A percentile compares a stretch with the other conserved stretches of the same genome.
Evolutionary conservation across 805 yeast genomes (phyloP).

Genomic region (Lachancea thermotolerans): DNA sequence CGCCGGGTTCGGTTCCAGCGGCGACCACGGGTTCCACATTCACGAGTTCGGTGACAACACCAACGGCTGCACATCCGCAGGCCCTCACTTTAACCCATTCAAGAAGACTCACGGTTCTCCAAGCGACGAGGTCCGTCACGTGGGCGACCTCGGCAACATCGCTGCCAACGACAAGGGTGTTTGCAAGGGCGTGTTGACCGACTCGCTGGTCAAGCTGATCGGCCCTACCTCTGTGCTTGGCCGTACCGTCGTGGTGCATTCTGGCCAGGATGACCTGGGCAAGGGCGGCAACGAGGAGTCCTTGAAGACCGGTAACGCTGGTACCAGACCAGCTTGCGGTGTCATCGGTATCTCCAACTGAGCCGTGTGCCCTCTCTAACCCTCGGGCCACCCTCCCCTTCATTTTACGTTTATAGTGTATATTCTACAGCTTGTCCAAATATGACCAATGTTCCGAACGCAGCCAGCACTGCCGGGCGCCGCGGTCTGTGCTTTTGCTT

Average conservation of each 20-base stretch:
- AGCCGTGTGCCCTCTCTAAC: neutral
- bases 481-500: neutral
- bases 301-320: constrained; percentile 94
- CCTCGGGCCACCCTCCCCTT: neutral
- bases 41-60: constrained; percentile 95
- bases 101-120: constrained; percentile 89
- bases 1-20: constrained; percentile 80
- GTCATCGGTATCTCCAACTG: constrained; percentile 61
- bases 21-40: constrained; percentile 94
- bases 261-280: constrained; percentile 89
- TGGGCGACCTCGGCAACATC: constrained; percentile 94
- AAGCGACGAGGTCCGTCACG: constrained; percentile 41
- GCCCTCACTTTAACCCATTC: constrained; percentile 95
- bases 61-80: constrained; percentile 98
- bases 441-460: neutral
- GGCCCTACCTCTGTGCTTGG: constrained; percentile 89
- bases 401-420: constrained; percentile 1
- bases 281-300: constrained; percentile 90
- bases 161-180: constrained; percentile 80
- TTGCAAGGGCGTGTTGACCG: constrained; percentile 85
- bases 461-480: too few relatives aligned
- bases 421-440: neutral
- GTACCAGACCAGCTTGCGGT: constrained; percentile 98
- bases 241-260: constrained; percentile 92
- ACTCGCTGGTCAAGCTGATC: constrained; percentile 65